Conservation (phyloP, 2,329 filamentous ascomycete genomes). For the Nothopassalora personata region DNA sequence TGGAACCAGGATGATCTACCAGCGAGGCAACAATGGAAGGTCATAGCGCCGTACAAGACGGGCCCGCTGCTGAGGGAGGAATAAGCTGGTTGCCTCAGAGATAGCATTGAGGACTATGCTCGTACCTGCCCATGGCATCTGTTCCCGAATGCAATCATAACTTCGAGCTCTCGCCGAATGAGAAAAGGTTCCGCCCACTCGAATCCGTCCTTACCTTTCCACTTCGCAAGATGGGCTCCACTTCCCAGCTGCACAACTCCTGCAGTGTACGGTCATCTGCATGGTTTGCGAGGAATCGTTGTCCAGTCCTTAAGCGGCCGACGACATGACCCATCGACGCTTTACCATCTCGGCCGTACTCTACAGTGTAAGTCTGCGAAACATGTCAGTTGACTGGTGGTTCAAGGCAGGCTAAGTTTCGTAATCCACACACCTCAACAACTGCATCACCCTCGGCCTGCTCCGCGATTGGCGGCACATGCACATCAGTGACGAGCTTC, state of each 20-base stretch:
- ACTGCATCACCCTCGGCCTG: conserved; percentile 47
- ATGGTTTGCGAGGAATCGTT: conserved; percentile 55
- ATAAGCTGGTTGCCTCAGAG: background rate
- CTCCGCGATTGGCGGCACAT: conserved; percentile 38
- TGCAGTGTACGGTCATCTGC: conserved; percentile 47
- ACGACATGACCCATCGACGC: conserved; percentile 49
- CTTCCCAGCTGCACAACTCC: conserved; percentile 38
- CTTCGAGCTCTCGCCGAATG: conserved; percentile 17
- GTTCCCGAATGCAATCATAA: conserved; percentile 4
- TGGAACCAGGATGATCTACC: conserved; percentile 45
- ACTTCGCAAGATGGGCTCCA: conserved; percentile 46
- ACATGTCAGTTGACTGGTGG: background rate
- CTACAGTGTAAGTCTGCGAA: conserved; percentile 55
- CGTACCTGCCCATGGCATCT: no score
- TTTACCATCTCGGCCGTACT: conserved; percentile 49
- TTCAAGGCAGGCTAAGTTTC: background rate
- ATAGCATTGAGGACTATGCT: background rate
- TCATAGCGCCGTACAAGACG: conserved; percentile 37
- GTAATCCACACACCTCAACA: conserved; percentile 45
- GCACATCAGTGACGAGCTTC: conserved; percentile 36
- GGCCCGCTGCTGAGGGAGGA: conserved; percentile 31
- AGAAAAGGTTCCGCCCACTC: conserved; percentile 38
- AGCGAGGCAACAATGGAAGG: conserved; percentile 31
- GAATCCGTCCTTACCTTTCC: conserved; percentile 41
- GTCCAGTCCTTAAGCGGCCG: conserved; percentile 46